Conservation (phyloP, 2,329 filamentous ascomycete species). For the Tolypocladium paradoxum region DNA sequence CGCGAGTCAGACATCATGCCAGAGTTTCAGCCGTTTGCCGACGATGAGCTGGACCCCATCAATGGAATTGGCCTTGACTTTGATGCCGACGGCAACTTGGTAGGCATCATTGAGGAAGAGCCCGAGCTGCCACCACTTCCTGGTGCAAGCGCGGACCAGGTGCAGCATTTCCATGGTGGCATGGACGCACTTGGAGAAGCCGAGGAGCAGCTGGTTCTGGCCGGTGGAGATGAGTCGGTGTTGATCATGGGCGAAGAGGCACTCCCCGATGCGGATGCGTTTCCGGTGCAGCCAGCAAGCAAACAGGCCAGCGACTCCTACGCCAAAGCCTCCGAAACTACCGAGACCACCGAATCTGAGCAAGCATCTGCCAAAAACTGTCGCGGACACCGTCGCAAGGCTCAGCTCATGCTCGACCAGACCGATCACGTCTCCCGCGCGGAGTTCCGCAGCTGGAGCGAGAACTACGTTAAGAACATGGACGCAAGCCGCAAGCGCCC, state of each 20-base stretch:
- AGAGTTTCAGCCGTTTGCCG: constrained; percentile 22
- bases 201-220: background rate
- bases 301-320: constrained; percentile 6
- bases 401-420: constrained; percentile 18
- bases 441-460: constrained; percentile 29
- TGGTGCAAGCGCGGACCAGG: constrained; percentile 13
- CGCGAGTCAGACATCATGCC: constrained; percentile 9
- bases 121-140: constrained; percentile 32
- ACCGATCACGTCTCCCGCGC: constrained; percentile 22
- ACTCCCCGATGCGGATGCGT: constrained; percentile 26
- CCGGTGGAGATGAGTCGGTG: constrained; percentile 8
- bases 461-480: constrained; percentile 46
- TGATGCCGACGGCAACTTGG: constrained; percentile 39
- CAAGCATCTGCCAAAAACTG: constrained; percentile 9
- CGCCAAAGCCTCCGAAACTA: constrained; percentile 11
- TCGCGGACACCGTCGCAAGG: constrained; percentile 15
- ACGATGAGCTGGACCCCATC: constrained; percentile 27
- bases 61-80: constrained; percentile 36
- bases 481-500: constrained; percentile 16
- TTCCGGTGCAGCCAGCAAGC: constrained; percentile 14
- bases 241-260: constrained; percentile 26
- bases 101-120: constrained; percentile 29
- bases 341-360: constrained; percentile 11
- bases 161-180: background rate
- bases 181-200: background rate